A percentile compares a stretch with the other conserved stretches of the same genome.
phyloP scores from a whole-genome alignment of 352 stramenopile species.

The Globisporangium mamillatum region DNA sequence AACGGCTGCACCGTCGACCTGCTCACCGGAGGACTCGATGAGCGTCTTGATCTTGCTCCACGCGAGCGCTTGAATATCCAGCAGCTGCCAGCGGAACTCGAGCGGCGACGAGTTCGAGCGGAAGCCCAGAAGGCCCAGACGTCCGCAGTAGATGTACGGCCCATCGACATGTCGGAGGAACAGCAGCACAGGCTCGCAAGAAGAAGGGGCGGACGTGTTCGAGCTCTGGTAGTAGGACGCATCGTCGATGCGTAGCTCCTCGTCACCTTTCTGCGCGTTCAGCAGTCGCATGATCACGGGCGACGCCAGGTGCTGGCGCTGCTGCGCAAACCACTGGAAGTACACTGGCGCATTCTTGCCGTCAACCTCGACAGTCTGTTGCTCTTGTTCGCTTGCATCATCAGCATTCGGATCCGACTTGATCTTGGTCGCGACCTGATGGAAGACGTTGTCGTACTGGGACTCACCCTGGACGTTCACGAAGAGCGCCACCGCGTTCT shows the following conservation, averaged over 20 bases:
- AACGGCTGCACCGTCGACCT: slow-evolving; percentile 14
- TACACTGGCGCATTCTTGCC: slow-evolving; percentile 22
- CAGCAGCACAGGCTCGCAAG: slow-evolving; percentile 34
- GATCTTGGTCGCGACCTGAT: slow-evolving; percentile 20
- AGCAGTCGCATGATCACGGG: slow-evolving; percentile 33
- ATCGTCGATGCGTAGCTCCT: slow-evolving; percentile 29
- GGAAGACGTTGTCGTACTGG: slow-evolving; percentile 52
- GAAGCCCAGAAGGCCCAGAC: slow-evolving; percentile 50
- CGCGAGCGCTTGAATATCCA: slow-evolving; percentile 33
- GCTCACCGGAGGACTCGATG: slow-evolving; percentile 15
- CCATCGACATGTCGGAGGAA: slow-evolving; percentile 52
- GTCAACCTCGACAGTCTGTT: background rate
- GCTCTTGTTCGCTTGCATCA: background rate
- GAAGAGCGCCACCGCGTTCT: slow-evolving; percentile 54
- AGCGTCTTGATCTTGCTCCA: slow-evolving; percentile 30
- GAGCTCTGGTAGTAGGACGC: slow-evolving; percentile 18
- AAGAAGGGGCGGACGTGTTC: background rate
- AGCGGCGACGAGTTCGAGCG: slow-evolving; percentile 27
- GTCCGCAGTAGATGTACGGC: slow-evolving; percentile 68
- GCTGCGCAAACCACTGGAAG: slow-evolving; percentile 61
- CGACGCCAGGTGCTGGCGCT: slow-evolving; percentile 25
- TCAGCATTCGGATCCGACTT: background rate
- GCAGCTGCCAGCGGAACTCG: slow-evolving; percentile 67
- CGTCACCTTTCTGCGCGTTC: slow-evolving; percentile 26
- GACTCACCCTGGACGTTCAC: slow-evolving; percentile 39